Conservation (phyloP, 2,329 filamentous ascomycete genomes). For the Talaromyces pinophilus region DNA sequence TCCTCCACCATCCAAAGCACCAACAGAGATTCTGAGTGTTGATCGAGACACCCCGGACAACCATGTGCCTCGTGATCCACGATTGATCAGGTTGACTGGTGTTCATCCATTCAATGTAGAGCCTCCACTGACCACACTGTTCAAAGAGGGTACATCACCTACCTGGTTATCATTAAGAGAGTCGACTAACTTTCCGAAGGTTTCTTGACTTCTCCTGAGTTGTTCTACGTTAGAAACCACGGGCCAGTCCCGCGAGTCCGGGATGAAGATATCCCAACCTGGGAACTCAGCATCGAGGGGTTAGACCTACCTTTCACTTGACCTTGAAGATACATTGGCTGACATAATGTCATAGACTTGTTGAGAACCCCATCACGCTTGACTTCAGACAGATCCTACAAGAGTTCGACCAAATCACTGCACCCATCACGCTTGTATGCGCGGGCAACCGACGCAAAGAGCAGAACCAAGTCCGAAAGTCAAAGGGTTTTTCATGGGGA, state of each 20-base stretch:
- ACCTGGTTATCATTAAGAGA: neutral
- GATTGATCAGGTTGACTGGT: slow-evolving; percentile 83
- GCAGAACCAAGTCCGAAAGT: slow-evolving; percentile 86
- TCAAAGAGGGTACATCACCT: slow-evolving; percentile 54
- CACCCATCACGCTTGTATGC: slow-evolving; percentile 85
- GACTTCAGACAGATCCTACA: slow-evolving; percentile 70
- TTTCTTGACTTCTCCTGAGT: slow-evolving; percentile 80
- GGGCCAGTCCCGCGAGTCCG: slow-evolving; percentile 75
- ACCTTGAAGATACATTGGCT: neutral
- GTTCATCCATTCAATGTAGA: slow-evolving; percentile 91
- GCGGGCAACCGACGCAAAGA: slow-evolving; percentile 91
- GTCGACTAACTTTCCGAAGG: slow-evolving; percentile 47
- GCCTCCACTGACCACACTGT: slow-evolving; percentile 75
- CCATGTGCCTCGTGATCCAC: slow-evolving; percentile 76
- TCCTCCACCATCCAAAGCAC: slow-evolving; percentile 62
- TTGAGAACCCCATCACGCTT: slow-evolving; percentile 72
- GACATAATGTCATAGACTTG: slow-evolving; percentile 53
- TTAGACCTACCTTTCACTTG: slow-evolving; percentile 27
- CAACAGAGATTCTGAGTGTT: slow-evolving; percentile 66
- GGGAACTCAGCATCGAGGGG: slow-evolving; percentile 82
- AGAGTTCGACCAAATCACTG: slow-evolving; percentile 78
- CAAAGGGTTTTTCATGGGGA: slow-evolving; percentile 94
- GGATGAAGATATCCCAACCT: slow-evolving; percentile 71
- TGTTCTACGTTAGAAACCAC: slow-evolving; percentile 93
- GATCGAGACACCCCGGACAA: slow-evolving; percentile 81